Base-by-base conservation (phyloP, 148 eudicot genomes). In the Pouteria glomerata region DNA sequence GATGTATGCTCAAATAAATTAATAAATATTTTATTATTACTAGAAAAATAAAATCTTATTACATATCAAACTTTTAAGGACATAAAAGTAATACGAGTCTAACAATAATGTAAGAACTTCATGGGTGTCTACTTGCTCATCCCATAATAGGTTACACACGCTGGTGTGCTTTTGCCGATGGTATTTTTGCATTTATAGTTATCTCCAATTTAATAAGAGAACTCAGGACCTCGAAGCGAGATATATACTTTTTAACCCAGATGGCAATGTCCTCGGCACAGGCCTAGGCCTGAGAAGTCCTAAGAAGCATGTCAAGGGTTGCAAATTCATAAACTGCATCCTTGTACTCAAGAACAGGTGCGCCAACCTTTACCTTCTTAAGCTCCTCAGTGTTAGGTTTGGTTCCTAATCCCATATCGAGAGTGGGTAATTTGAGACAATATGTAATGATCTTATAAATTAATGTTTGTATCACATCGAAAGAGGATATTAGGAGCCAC, bases 321-420 rank as follows among this genome's bases (percentile, higher is more conserved):
- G 98, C 98, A 77, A 94, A 94, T 78, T 89, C 98, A 74, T 94
- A 97, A 68, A 94, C 98, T 0, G 97, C 95, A 45, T 94, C 98
- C 74, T 94, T 94, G 74, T 94, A 94, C 79, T 94, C 98, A 3
- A 86, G 76, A 82, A 94, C 93, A 5, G 98, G 98, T 12, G 98
- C 91, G 63, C 89, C 97, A 1, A 89, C 97, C 62, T 89, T 89
- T 72, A 94, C 93, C 79, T 81, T 89, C 60, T 95, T 74, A 8
- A 94, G 86, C 77, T 86, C 93, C 78, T 91, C 93, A 2, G 98
- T n/a, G n/a, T n/a, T n/a, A n/a, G n/a, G n/a, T n/a, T n/a, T n/a
- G n/a, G n/a, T n/a, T n/a, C n/a, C n/a, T n/a, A n/a, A n/a, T n/a
- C n/a, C n/a, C n/a, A n/a, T n/a, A n/a, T n/a, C n/a, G n/a, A n/a